A percentile compares a stretch with the other conserved stretches of the same genome.
phyloP scores from a whole-genome alignment of 2,329 filamentous ascomycete species.

The Fusarium coffeatum region DNA sequence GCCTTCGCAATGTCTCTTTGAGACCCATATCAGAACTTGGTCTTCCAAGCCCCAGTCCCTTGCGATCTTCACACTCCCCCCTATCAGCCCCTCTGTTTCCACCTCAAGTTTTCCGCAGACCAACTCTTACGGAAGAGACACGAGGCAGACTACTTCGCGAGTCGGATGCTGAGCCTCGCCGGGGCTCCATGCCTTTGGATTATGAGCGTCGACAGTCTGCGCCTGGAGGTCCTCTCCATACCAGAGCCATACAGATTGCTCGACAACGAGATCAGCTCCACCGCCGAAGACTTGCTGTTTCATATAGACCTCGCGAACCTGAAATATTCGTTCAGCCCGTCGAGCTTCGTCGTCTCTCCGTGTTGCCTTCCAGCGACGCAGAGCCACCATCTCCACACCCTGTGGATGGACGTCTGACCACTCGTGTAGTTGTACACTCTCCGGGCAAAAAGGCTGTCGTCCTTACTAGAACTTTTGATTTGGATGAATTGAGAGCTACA shows the following conservation, averaged over 20 bases:
- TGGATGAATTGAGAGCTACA: constrained; percentile 60
- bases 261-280: constrained; percentile 42
- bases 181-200: neutral
- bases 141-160: constrained; percentile 34
- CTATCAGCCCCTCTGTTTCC: constrained; percentile 38
- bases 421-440: constrained; percentile 48
- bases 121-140: constrained; percentile 38
- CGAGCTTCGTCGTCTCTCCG: constrained; percentile 38
- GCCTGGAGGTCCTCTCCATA: constrained; percentile 23
- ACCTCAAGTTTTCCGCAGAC: constrained; percentile 10
- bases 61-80: constrained; percentile 28
- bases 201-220: constrained; percentile 40
- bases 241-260: constrained; percentile 41
- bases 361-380: constrained; percentile 19
- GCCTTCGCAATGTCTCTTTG: constrained; percentile 24
- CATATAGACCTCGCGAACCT: constrained; percentile 29
- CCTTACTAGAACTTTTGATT: constrained; percentile 63
- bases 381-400: constrained; percentile 30
- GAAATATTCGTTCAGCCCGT: constrained; percentile 46
- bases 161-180: neutral
- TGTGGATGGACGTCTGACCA: constrained; percentile 38
- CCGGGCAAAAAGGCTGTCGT: constrained; percentile 58
- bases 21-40: constrained; percentile 32
- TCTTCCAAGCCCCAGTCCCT: constrained; percentile 13
- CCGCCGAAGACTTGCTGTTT: constrained; percentile 25